Conservation (phyloP, 2,329 filamentous ascomycete genomes). For the Aspergillus versicolor region DNA sequence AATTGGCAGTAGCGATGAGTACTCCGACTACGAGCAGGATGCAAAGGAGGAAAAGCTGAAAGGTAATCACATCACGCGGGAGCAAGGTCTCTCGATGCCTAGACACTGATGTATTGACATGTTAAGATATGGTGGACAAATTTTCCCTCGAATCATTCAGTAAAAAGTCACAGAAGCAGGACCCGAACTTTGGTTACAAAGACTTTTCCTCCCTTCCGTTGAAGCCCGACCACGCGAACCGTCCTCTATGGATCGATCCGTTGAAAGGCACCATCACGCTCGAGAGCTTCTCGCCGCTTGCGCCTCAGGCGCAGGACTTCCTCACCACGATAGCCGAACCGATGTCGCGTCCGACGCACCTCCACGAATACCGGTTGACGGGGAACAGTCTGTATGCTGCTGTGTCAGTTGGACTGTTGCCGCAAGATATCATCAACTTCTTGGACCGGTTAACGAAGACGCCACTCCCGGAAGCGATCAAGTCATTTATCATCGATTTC, state of each 20-base stretch:
- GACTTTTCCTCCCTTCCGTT: conserved; percentile 82
- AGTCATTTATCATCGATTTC: conserved; percentile 75
- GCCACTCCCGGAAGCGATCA: conserved; percentile 75
- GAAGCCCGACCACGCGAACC: conserved; percentile 84
- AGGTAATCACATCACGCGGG: conserved; percentile 33
- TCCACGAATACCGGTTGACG: conserved; percentile 92
- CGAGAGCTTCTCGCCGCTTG: conserved; percentile 88
- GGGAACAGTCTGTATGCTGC: conserved; percentile 93
- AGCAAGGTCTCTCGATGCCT: not conserved
- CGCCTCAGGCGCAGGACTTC: conserved; percentile 86
- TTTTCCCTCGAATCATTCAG: conserved; percentile 55
- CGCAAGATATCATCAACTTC: conserved; percentile 84
- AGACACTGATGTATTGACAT: conserved; percentile 22
- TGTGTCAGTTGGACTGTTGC: conserved; percentile 88
- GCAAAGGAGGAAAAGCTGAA: conserved; percentile 50
- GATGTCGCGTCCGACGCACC: conserved; percentile 79
- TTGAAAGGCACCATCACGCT: conserved; percentile 82
- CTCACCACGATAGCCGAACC: conserved; percentile 95
- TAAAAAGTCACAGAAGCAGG: conserved; percentile 45
- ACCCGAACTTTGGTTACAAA: conserved; percentile 60
- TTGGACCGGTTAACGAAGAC: conserved; percentile 88
- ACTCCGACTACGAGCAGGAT: conserved; percentile 52
- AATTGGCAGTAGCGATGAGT: conserved; percentile 58
- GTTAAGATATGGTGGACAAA: conserved; percentile 49
- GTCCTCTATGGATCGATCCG: conserved; percentile 92